A percentile compares a stretch with the other conserved stretches of the same genome.
These are phyloP conservation scores for Penicillium sp. DNA, from an alignment of 2,329 filamentous ascomycete species.

Conservation along the genomic window DNA sequence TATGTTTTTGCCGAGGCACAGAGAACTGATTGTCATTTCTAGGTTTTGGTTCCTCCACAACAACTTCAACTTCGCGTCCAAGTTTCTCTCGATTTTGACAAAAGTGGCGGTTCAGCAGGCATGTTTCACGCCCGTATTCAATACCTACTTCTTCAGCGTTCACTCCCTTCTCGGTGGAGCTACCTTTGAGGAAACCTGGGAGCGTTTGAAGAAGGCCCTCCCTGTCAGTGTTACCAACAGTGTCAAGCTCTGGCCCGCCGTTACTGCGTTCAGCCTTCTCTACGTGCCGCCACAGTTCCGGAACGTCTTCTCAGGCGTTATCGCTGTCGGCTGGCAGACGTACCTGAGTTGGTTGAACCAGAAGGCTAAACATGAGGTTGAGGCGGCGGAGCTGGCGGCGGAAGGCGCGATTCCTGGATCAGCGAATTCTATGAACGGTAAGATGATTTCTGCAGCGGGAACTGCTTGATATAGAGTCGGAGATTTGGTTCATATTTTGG, in stretches of 20 bases:
- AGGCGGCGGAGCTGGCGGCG: constrained; percentile 34
- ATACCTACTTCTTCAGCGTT: constrained; percentile 79
- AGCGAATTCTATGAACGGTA: constrained; percentile 16
- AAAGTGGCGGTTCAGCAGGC: constrained; percentile 83
- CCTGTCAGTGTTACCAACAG: constrained; percentile 77
- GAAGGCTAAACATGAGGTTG: constrained; percentile 66
- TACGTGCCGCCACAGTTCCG: constrained; percentile 79
- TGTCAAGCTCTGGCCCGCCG: constrained; percentile 84
- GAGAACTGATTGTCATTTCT: background rate
- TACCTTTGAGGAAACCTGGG: constrained; percentile 64
- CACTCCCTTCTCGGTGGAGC: constrained; percentile 77
- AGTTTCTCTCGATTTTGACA: constrained; percentile 68
- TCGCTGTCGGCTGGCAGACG: constrained; percentile 90
- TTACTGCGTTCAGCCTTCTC: constrained; percentile 86
- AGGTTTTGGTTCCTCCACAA: constrained; percentile 80
- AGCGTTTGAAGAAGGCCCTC: constrained; percentile 75
- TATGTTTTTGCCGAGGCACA: background rate
- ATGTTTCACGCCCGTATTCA: constrained; percentile 82
- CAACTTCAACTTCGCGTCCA: constrained; percentile 82
- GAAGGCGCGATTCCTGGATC: constrained; percentile 9
- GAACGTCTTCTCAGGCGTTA: constrained; percentile 75
- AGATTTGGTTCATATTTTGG: background rate
- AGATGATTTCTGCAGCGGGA: constrained; percentile 22
- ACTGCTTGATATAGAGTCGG: constrained; percentile 15
- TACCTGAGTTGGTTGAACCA: constrained; percentile 83